Evolutionary conservation across 495 filamentous ascomycete species (phyloP).

Genomic region (Lasiosphaeris hirsuta): DNA sequence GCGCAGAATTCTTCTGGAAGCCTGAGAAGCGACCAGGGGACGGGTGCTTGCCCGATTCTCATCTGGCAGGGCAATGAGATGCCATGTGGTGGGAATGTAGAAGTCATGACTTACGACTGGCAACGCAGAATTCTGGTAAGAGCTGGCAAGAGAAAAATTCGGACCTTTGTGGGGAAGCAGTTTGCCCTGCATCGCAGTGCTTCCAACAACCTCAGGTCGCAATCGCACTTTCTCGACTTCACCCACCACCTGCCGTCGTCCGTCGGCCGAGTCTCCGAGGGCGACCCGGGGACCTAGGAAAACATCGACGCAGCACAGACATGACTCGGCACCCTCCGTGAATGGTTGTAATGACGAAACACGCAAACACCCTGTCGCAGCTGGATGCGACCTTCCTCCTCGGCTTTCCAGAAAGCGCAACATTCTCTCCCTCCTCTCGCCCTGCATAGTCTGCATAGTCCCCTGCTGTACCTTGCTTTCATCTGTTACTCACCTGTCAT

Average conservation of each 20-base stretch:
- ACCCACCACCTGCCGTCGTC: neutral
- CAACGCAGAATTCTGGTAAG: too few species aligned
- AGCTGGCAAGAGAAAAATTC: too few species aligned
- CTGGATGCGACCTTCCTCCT: too few species aligned
- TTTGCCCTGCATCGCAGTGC: neutral
- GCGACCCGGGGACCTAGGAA: neutral
- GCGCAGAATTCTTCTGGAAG: conserved; percentile 26
- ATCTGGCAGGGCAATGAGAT: neutral
- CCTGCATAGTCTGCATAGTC: too few species aligned
- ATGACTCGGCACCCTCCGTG: neutral
- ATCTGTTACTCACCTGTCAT: too few species aligned
- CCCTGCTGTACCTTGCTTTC: too few species aligned
- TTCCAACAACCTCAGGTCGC: neutral
- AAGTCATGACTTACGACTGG: too few species aligned
- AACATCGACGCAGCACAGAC: neutral
- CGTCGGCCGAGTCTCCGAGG: neutral
- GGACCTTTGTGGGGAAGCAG: too few species aligned
- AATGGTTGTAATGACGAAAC: too few species aligned
- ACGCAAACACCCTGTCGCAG: too few species aligned
- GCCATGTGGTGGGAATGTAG: neutral
- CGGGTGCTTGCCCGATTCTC: neutral
- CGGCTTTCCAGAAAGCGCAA: too few species aligned
- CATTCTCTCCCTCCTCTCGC: too few species aligned
- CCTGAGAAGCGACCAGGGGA: neutral
- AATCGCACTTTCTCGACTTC: neutral